phyloP scores from a whole-genome alignment of 306 rosid genomes.

The Quercus suber region DNA sequence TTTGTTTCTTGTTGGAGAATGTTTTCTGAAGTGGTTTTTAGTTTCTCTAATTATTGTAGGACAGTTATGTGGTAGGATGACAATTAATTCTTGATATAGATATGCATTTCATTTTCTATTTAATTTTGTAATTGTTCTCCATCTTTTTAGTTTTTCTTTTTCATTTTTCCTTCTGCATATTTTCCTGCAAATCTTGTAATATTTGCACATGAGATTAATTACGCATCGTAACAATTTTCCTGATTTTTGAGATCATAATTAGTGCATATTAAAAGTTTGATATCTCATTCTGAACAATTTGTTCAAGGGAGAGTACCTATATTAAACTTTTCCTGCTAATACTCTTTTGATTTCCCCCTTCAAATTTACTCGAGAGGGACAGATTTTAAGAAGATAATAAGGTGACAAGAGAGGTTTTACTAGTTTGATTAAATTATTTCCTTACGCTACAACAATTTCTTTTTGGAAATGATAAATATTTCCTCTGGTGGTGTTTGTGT shows the following conservation, averaged over 20 bases:
- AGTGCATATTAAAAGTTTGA: not conserved
- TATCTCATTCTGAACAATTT: not conserved
- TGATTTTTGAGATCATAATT: not conserved
- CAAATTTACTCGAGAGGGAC: not conserved
- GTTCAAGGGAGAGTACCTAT: not conserved
- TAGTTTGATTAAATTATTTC: not conserved
- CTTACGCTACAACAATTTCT: not conserved
- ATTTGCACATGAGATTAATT: not conserved
- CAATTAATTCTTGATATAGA: constrained; percentile 27
- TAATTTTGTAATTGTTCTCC: not conserved
- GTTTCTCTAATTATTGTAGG: constrained; percentile 41
- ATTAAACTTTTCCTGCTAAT: not conserved
- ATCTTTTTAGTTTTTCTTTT: not conserved
- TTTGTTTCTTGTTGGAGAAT: constrained; percentile 19
- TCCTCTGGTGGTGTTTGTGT: not conserved
- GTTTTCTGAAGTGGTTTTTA: constrained; percentile 6
- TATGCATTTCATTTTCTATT: not conserved
- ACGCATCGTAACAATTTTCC: not conserved
- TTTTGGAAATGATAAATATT: not conserved
- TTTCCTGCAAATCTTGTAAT: not conserved
- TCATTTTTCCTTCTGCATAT: not conserved
- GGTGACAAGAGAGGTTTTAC: not conserved
- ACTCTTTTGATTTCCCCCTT: not conserved
- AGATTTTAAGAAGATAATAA: not conserved
- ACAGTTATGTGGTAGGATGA: constrained; percentile 18